Evolutionary conservation across 108 stramenopile genomes (phyloP).

Genomic region (Nannochloropsis oceanica): DNA sequence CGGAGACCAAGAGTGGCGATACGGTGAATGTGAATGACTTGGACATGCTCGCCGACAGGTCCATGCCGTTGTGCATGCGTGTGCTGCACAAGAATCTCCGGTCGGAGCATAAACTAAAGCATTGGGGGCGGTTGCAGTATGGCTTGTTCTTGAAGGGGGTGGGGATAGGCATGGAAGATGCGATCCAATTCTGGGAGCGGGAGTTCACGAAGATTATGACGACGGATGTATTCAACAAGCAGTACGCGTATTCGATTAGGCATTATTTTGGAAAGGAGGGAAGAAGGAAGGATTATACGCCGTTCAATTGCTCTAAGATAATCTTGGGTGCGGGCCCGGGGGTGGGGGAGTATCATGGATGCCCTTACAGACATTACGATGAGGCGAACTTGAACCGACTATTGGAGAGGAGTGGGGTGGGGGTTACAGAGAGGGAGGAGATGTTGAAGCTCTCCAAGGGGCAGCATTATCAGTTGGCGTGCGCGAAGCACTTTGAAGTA

Average conservation of each 20-base stretch:
- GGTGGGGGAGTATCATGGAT: conserved; percentile 73
- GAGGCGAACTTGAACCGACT: conserved; percentile 51
- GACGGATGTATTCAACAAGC: conserved; percentile 71
- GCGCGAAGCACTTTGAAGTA: conserved; percentile 81
- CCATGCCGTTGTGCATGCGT: conserved; percentile 91
- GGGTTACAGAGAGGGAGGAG: conserved; percentile 43
- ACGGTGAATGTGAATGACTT: conserved; percentile 53
- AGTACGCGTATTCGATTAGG: conserved; percentile 82
- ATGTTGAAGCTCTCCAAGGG: conserved; percentile 56
- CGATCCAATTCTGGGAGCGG: conserved; percentile 67
- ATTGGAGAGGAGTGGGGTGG: conserved; percentile 45
- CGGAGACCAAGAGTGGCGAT: not conserved
- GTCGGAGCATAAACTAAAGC: conserved; percentile 75
- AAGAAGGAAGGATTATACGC: conserved; percentile 69
- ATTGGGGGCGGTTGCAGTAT: conserved; percentile 86
- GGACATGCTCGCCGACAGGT: conserved; percentile 40
- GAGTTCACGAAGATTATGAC: conserved; percentile 41
- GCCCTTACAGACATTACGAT: conserved; percentile 81
- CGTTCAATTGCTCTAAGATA: conserved; percentile 64
- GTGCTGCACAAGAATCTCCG: conserved; percentile 62
- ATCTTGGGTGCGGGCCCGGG: conserved; percentile 63
- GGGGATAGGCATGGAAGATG: conserved; percentile 78
- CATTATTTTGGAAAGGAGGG: conserved; percentile 99
- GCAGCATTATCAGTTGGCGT: conserved; percentile 76
- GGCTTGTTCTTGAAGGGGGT: conserved; percentile 93